These are phyloP conservation scores for Sabuloglossum arenarium DNA, from an alignment of 495 filamentous ascomycete genomes.

Conservation along the genomic window DNA sequence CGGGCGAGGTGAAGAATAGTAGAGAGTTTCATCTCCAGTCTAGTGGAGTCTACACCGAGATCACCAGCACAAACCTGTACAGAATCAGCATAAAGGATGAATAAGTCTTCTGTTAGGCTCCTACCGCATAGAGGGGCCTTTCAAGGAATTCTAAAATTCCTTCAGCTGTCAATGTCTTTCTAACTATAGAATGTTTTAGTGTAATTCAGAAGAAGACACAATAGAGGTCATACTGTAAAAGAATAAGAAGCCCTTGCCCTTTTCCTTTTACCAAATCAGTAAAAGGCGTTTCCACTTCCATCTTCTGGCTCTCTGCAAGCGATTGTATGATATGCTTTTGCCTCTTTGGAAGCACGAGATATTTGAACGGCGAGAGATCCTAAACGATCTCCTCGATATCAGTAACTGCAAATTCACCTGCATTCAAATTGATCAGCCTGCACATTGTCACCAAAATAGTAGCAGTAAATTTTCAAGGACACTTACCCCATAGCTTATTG, in stretches of 20 bases:
- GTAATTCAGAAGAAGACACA: background rate
- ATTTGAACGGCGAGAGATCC: conserved; percentile 4
- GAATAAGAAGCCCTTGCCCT: conserved; percentile 14
- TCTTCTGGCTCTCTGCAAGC: background rate
- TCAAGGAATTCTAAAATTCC: conserved; percentile 34
- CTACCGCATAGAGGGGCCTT: no score
- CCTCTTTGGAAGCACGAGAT: background rate
- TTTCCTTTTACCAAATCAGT: background rate
- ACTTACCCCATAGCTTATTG: conserved; percentile 15
- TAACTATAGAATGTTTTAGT: conserved; percentile 48
- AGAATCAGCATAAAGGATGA: conserved; percentile 8
- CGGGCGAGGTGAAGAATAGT: conserved; percentile 79
- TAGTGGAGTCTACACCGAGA: conserved; percentile 52
- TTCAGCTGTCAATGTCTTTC: conserved; percentile 78
- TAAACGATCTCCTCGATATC: conserved; percentile 15
- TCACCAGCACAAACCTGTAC: conserved; percentile 37
- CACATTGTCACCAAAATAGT: conserved; percentile 1
- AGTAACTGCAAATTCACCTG: conserved; percentile 18
- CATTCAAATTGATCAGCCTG: conserved; percentile 1
- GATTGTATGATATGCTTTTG: conserved; percentile 1
- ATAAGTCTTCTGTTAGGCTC: no score
- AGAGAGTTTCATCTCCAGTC: conserved; percentile 55
- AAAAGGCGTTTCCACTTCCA: background rate
- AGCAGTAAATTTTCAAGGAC: conserved; percentile 6
- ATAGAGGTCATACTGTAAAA: background rate